phyloP scores from a whole-genome alignment of 208 protist species.

The Histomonas meleagridis region DNA sequence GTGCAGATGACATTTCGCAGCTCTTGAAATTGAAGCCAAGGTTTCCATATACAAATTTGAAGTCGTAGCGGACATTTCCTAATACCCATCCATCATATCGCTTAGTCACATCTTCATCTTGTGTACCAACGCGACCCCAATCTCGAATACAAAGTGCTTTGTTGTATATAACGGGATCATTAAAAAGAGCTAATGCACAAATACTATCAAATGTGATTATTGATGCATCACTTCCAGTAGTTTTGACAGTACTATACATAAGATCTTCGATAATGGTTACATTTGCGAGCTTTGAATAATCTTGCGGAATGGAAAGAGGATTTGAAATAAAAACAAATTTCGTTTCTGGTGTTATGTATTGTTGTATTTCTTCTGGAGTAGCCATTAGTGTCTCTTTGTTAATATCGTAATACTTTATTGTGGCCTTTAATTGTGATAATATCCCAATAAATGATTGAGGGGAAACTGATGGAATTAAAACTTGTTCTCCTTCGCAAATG shows the following conservation, averaged over 20 bases:
- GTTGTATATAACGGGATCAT: not conserved
- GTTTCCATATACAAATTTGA: not conserved
- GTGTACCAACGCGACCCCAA: constrained; percentile 23
- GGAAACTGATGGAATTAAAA: not conserved
- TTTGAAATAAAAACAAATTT: not conserved
- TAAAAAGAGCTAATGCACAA: not conserved
- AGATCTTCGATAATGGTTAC: not conserved
- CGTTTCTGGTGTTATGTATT: not conserved
- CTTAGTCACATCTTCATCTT: not conserved
- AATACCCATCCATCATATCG: not conserved
- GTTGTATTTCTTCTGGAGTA: not conserved
- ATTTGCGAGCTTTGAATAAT: not conserved
- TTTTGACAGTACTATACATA: not conserved
- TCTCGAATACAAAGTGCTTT: not conserved
- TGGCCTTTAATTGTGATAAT: not conserved
- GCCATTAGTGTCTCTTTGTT: not conserved
- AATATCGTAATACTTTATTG: not conserved
- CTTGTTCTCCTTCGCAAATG: not conserved
- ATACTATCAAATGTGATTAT: not conserved
- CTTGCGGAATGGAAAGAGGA: not conserved
- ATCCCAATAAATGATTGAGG: not conserved
- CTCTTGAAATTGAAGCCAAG: constrained; percentile 35
- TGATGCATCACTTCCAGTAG: too few species aligned
- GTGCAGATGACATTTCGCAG: not conserved
- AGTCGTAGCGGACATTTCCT: not conserved